Conservation (phyloP, 1,139 yeast species). For the Suhomyces bribrorum region DNA sequence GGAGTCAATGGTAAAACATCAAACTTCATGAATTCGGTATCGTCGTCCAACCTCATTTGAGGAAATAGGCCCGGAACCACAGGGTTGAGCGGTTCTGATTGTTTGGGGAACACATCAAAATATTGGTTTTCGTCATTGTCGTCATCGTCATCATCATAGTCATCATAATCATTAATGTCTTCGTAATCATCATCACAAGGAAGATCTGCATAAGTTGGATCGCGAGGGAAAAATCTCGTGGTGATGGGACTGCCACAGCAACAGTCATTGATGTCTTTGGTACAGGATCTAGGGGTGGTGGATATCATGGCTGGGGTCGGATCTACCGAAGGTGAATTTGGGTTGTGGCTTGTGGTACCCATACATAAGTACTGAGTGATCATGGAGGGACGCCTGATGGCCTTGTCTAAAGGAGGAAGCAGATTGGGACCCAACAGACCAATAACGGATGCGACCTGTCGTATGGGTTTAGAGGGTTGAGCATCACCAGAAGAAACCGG, state of each 20-base stretch:
- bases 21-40: constrained; percentile 26
- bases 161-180: too few species aligned
- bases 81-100: constrained; percentile 20
- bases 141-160: constrained; percentile 14
- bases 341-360: neutral
- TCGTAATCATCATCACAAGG: constrained; percentile 6
- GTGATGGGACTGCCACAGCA: neutral
- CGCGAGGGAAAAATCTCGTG: neutral
- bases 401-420: neutral
- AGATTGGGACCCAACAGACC: neutral
- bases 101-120: neutral
- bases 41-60: constrained; percentile 29
- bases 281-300: neutral
- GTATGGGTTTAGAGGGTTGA: neutral
- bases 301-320: neutral
- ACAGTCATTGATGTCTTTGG: neutral
- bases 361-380: neutral
- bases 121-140: constrained; percentile 13
- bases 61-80: constrained; percentile 44
- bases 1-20: constrained; percentile 37
- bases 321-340: neutral
- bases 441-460: neutral
- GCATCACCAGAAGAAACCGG: neutral
- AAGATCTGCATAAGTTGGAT: neutral
- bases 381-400: neutral